These are phyloP conservation scores for Phaeosphaeria sp. DNA, from an alignment of 2,329 filamentous ascomycete species.

Conservation along the genomic window DNA sequence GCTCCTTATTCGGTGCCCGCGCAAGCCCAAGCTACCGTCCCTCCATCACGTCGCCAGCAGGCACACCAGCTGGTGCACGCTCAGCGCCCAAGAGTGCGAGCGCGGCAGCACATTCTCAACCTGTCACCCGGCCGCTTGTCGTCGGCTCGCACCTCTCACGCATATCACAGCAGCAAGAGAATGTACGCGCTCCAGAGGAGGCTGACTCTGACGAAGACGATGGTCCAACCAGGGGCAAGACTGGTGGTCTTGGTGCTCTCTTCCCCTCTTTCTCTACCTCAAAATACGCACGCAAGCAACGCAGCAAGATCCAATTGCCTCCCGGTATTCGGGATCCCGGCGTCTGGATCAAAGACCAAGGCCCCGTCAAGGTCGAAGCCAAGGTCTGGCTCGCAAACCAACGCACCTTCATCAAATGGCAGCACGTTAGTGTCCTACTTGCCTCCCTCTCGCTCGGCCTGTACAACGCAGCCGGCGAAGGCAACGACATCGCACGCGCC, in stretches of 20 bases:
- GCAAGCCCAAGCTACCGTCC: conserved; percentile 55
- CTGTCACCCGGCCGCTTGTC: conserved; percentile 22
- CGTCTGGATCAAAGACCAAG: conserved; percentile 92
- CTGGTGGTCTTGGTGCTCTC: conserved; percentile 69
- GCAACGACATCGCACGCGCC: conserved; percentile 74
- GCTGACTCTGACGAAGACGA: conserved; percentile 60
- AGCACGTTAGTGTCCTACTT: conserved; percentile 89
- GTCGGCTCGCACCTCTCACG: conserved; percentile 27
- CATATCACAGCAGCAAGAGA: conserved; percentile 13
- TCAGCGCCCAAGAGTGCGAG: conserved; percentile 30
- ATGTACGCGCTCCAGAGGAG: conserved; percentile 52
- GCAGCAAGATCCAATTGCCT: conserved; percentile 68
- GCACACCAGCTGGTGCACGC: conserved; percentile 59
- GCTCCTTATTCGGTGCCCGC: conserved; percentile 74
- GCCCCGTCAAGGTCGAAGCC: conserved; percentile 89
- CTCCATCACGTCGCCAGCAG: conserved; percentile 70
- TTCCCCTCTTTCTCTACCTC: conserved; percentile 84
- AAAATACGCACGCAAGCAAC: conserved; percentile 63
- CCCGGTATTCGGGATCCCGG: conserved; percentile 87
- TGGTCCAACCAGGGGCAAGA: conserved; percentile 32
- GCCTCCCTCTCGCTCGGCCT: conserved; percentile 83
- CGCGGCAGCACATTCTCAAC: conserved; percentile 27
- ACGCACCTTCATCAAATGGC: conserved; percentile 98
- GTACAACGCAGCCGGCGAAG: conserved; percentile 83
- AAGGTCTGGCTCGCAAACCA: conserved; percentile 99